phyloP scores from a whole-genome alignment of 495 filamentous ascomycete genomes.

The Pyrenula aspistea region DNA sequence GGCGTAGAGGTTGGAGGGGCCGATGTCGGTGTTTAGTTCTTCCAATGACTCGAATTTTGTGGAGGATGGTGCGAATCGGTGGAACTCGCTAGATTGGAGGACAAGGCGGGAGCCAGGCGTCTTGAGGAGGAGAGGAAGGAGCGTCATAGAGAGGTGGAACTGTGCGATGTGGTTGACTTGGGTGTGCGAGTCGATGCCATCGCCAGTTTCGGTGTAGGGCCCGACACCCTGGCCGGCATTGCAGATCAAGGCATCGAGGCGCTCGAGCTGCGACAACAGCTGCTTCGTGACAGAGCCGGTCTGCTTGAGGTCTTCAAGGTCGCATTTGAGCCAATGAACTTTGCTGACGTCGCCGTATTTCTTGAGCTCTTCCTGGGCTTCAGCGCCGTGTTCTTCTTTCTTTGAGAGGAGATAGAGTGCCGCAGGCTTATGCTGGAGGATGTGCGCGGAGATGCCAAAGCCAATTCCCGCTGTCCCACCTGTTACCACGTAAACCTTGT shows the following conservation, averaged over 20 bases:
- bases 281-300: conserved; percentile 22
- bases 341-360: conserved; percentile 24
- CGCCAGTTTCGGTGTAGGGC: conserved; percentile 21
- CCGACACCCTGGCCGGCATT: conserved; percentile 38
- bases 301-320: conserved; percentile 25
- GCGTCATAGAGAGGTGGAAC: conserved; percentile 26
- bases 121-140: conserved; percentile 29
- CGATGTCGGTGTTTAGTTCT: conserved; percentile 49
- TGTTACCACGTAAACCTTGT: too few species aligned
- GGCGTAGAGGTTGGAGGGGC: conserved; percentile 47
- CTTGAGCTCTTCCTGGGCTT: conserved; percentile 26
- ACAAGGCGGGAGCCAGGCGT: conserved; percentile 36
- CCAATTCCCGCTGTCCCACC: conserved; percentile 30
- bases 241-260: conserved; percentile 30
- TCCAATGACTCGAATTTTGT: conserved; percentile 44
- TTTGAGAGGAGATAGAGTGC: conserved; percentile 35
- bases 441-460: conserved; percentile 37
- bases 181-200: conserved; percentile 40
- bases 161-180: conserved; percentile 38
- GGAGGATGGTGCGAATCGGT: conserved; percentile 37
- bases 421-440: conserved; percentile 35
- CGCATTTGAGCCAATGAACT: conserved; percentile 30
- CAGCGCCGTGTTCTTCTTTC: conserved; percentile 29
- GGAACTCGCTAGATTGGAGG: conserved; percentile 45
- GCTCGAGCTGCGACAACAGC: conserved; percentile 14